Evolutionary conservation across 805 yeast species (phyloP).

Genomic region (Lachancea meyersii): DNA sequence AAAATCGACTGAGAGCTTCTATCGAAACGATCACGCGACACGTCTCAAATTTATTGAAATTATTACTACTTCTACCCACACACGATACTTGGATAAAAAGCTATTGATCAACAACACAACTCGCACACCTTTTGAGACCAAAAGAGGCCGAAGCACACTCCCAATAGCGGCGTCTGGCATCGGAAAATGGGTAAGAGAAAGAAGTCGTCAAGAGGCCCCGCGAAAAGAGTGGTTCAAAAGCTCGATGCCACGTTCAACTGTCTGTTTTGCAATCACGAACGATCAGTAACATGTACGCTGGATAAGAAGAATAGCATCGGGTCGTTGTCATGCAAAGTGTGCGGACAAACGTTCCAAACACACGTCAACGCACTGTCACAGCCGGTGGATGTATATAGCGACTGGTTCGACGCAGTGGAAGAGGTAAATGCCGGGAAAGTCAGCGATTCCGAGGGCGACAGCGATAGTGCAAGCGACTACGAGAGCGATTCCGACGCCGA

Average conservation of each 20-base stretch:
- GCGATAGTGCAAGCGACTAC: slow-evolving; percentile 30
- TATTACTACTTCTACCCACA: no score
- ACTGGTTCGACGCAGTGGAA: slow-evolving; percentile 96
- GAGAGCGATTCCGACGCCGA: slow-evolving; percentile 34
- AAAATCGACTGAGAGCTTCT: no score
- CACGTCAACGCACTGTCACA: slow-evolving; percentile 71
- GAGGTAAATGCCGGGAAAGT: slow-evolving; percentile 42
- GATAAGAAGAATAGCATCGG: slow-evolving; percentile 87
- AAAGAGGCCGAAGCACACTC: no score
- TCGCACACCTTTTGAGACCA: no score
- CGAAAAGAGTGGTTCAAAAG: slow-evolving; percentile 66
- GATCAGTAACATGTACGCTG: slow-evolving; percentile 78
- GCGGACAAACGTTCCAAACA: slow-evolving; percentile 91
- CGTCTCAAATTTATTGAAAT: no score
- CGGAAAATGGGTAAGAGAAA: slow-evolving; percentile 66
- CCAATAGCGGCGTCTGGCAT: not conserved
- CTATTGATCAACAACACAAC: no score
- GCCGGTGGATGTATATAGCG: slow-evolving; percentile 92
- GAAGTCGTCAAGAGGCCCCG: slow-evolving; percentile 78
- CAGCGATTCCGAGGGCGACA: slow-evolving; percentile 32
- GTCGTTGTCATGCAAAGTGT: slow-evolving; percentile 77
- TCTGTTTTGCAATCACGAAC: slow-evolving; percentile 92
- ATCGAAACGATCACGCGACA: no score
- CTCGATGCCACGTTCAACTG: slow-evolving; percentile 83
- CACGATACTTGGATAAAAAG: no score